phyloP scores from a whole-genome alignment of 2,329 filamentous ascomycete genomes.

The Botryosphaeria agaves region DNA sequence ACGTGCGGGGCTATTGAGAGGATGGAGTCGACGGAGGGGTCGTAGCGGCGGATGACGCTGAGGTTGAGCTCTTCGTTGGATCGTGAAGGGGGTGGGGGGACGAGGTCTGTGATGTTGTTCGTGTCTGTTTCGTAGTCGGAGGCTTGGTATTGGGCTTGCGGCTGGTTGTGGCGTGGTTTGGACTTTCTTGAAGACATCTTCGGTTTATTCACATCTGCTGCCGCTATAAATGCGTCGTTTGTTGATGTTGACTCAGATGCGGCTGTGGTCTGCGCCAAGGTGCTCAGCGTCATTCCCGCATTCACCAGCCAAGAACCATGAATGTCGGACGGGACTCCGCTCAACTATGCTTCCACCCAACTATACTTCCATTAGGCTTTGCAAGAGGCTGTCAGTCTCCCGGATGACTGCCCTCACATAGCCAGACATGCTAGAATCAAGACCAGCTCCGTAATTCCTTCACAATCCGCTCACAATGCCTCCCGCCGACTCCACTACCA shows the following conservation, averaged over 20 bases:
- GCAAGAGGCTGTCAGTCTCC: not conserved
- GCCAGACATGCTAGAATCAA: not conserved
- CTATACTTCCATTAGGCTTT: not conserved
- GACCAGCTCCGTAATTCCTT: no score
- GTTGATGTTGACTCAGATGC: not conserved
- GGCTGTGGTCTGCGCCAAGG: not conserved
- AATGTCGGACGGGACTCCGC: not conserved
- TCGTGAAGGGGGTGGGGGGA: constrained; percentile 32
- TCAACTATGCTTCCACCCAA: not conserved
- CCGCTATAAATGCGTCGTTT: not conserved
- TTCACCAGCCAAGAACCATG: not conserved
- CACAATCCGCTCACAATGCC: no score
- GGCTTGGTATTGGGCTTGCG: constrained; percentile 23
- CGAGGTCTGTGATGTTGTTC: constrained; percentile 15
- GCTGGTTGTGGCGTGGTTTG: constrained; percentile 9
- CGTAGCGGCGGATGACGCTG: constrained; percentile 64
- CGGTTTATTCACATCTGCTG: not conserved
- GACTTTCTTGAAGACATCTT: constrained; percentile 14
- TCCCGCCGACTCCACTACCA: constrained; percentile 1
- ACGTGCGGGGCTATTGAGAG: constrained; percentile 70
- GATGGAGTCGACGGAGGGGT: constrained; percentile 55
- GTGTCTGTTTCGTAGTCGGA: constrained; percentile 37
- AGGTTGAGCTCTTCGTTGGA: constrained; percentile 80
- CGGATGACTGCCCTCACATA: no score
- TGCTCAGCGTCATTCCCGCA: not conserved